phyloP scores from a whole-genome alignment of 371 early-diverging fungal genomes.

The Rhizopus sp. region DNA sequence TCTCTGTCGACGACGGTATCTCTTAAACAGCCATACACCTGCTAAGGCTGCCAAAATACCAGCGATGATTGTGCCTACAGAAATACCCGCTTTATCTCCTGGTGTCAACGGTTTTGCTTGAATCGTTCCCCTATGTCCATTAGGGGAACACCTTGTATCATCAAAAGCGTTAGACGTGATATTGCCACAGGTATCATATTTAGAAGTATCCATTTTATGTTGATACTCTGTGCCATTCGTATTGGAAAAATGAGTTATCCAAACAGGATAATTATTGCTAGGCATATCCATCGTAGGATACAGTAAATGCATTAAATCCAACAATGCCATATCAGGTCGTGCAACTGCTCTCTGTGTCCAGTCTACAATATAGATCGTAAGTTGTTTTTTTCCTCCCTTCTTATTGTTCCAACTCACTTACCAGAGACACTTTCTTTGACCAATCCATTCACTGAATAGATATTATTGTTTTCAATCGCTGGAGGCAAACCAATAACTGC shows the following conservation, averaged over 20 bases:
- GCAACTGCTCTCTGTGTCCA: slow-evolving; percentile 41
- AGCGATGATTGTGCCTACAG: slow-evolving; percentile 29
- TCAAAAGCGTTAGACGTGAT: slow-evolving; percentile 7
- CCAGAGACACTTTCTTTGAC: slow-evolving; percentile 14
- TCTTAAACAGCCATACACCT: slow-evolving; percentile 15
- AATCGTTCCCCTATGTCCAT: not conserved
- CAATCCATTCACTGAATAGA: slow-evolving; percentile 16
- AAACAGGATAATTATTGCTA: slow-evolving; percentile 9
- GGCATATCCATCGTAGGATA: slow-evolving; percentile 6
- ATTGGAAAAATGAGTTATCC: slow-evolving; percentile 6
- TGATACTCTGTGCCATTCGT: not conserved
- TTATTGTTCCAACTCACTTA: not conserved
- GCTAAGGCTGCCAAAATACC: slow-evolving; percentile 6
- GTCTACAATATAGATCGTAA: slow-evolving; percentile 19
- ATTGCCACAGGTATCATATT: slow-evolving; percentile 11
- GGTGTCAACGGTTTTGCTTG: not conserved
- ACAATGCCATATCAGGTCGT: slow-evolving; percentile 43
- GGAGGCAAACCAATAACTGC: not conserved
- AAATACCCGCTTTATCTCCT: slow-evolving; percentile 29
- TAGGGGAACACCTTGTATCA: slow-evolving; percentile 9
- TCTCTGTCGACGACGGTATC: slow-evolving; percentile 14
- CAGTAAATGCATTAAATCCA: slow-evolving; percentile 14
- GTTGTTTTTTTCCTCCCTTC: not conserved
- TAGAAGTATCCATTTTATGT: not conserved
- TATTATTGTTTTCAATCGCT: slow-evolving; percentile 9